These are phyloP conservation scores for Haberlea rhodopensis DNA, from an alignment of 257 asterid species.

Conservation along the genomic window DNA sequence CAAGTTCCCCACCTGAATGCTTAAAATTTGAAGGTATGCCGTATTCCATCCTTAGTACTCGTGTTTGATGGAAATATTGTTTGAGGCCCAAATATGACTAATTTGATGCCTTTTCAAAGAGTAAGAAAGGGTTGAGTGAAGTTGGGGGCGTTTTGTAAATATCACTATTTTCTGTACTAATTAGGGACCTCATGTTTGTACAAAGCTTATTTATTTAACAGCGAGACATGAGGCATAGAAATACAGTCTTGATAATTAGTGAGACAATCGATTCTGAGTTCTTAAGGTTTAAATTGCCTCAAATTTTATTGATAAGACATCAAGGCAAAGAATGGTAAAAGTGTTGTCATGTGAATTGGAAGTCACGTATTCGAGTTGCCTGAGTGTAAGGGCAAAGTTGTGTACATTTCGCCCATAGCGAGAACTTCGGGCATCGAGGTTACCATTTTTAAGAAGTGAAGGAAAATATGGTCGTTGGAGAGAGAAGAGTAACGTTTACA, in stretches of 20 bases:
- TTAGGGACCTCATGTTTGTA: background rate
- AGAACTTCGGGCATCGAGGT: too few relatives aligned
- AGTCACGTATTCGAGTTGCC: too few relatives aligned
- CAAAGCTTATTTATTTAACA: background rate
- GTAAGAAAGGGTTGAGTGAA: background rate
- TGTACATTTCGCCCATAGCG: too few relatives aligned
- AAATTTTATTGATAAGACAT: too few relatives aligned
- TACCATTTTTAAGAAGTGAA: too few relatives aligned
- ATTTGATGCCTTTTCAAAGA: too few relatives aligned
- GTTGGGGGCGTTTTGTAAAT: background rate
- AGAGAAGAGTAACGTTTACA: too few relatives aligned
- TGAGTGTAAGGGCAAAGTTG: too few relatives aligned
- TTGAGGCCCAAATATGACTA: background rate
- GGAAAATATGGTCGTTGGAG: too few relatives aligned
- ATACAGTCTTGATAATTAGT: background rate
- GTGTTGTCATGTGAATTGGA: too few relatives aligned
- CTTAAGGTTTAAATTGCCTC: background rate
- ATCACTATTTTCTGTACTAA: background rate
- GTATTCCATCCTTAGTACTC: too few relatives aligned
- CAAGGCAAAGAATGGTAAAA: too few relatives aligned
- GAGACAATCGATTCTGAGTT: background rate
- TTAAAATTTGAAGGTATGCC: constrained; percentile 10
- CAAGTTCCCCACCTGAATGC: constrained; percentile 46
- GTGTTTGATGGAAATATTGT: background rate
- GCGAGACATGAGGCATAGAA: background rate